Evolutionary conservation across 1,284 basidiomycete genomes (phyloP).

Genomic region (Leccinum holopus): DNA sequence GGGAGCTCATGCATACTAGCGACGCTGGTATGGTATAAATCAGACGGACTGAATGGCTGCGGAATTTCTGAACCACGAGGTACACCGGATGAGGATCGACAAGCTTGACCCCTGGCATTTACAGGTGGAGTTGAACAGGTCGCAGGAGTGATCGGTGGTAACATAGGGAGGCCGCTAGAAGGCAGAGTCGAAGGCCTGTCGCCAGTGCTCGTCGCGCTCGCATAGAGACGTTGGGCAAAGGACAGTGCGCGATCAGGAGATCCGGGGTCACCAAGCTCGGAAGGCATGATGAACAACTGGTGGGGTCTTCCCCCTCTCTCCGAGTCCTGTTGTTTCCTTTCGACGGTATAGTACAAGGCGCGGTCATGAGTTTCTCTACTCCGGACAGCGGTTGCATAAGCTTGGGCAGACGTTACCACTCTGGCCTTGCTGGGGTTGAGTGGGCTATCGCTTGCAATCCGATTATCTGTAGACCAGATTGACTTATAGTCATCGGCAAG

Average conservation of each 20-base stretch:
- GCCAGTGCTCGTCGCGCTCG: slow-evolving; percentile 20
- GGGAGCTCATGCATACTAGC: slow-evolving; percentile 2
- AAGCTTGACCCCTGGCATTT: background rate
- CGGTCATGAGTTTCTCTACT: slow-evolving; percentile 9
- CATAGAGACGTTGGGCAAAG: slow-evolving; percentile 34
- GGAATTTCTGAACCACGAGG: slow-evolving; percentile 1
- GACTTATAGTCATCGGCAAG: slow-evolving; percentile 8
- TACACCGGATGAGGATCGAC: background rate
- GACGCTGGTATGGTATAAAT: slow-evolving; percentile 24
- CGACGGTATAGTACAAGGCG: slow-evolving; percentile 22
- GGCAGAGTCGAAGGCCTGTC: slow-evolving; percentile 6
- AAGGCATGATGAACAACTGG: slow-evolving; percentile 1
- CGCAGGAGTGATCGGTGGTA: slow-evolving; percentile 5
- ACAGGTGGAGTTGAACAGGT: background rate
- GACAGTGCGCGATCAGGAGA: slow-evolving; percentile 14
- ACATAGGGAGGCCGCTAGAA: slow-evolving; percentile 4
- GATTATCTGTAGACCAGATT: slow-evolving; percentile 1
- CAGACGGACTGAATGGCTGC: slow-evolving; percentile 12
- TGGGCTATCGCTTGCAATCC: background rate
- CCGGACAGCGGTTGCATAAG: slow-evolving; percentile 17
- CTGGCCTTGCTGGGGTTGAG: background rate
- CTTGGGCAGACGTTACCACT: slow-evolving; percentile 24
- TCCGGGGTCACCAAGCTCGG: background rate
- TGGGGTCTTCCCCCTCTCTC: background rate
- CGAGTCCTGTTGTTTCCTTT: slow-evolving; percentile 21